Evolutionary conservation across 805 yeast genomes (phyloP).

Genomic region (Kodamaea kaohsiungensis): DNA sequence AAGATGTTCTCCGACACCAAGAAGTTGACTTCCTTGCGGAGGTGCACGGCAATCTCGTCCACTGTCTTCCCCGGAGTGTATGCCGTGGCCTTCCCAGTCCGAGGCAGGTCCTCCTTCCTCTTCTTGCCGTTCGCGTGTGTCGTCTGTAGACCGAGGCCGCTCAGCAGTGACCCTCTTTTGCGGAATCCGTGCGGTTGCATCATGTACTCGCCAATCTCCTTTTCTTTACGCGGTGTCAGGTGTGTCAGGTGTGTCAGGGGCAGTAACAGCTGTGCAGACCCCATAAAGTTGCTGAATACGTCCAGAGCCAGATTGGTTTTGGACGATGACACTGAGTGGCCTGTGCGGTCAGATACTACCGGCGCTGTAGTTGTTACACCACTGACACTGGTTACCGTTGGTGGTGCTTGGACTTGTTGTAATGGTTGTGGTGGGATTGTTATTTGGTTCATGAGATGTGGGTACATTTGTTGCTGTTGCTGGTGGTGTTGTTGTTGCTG

Average conservation of each 20-base stretch:
- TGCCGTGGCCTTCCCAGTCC: constrained; percentile 1
- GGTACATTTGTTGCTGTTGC: background rate
- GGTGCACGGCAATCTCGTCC: constrained; percentile 9
- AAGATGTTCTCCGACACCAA: constrained; percentile 8
- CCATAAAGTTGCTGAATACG: constrained; percentile 12
- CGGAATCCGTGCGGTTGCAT: constrained; percentile 5
- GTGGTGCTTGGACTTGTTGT: background rate
- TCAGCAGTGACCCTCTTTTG: constrained; percentile 5
- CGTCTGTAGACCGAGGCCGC: background rate
- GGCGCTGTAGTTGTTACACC: background rate
- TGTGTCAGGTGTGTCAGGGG: constrained; percentile 7
- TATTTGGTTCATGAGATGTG: background rate
- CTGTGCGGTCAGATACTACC: background rate
- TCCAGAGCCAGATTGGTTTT: constrained; percentile 10
- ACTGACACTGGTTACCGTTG: background rate
- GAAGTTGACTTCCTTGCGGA: constrained; percentile 13
- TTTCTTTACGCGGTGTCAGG: constrained; percentile 9
- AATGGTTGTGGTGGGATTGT: background rate
- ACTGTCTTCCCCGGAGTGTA: background rate
- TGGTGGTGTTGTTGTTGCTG: constrained; percentile 5
- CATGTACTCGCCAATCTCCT: constrained; percentile 7
- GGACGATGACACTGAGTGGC: constrained; percentile 4
- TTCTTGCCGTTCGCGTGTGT: background rate
- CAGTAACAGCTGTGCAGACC: constrained; percentile 5
- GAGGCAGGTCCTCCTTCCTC: constrained; percentile 6